Conservation (phyloP, 2,329 filamentous ascomycete species). For the Fusarium paranaense region DNA sequence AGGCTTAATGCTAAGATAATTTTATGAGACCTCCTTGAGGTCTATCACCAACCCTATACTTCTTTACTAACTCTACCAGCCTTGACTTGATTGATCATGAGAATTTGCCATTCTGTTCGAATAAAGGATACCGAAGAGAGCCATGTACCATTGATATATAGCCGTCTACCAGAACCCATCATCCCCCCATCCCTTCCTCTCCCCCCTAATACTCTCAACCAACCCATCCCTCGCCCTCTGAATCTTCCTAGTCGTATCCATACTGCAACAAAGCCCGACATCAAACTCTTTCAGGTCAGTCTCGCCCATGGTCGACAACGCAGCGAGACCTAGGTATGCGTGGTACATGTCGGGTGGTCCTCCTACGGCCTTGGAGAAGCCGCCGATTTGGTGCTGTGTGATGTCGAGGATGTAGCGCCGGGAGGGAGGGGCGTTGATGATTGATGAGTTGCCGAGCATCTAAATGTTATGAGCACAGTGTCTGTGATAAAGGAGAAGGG, state of each 20-base stretch:
- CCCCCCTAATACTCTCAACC: constrained; percentile 31
- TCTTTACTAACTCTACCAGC: neutral
- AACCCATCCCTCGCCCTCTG: constrained; percentile 58
- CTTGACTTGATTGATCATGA: neutral
- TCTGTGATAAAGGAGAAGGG: neutral
- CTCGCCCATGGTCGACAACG: constrained; percentile 80
- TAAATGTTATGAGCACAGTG: constrained; percentile 45
- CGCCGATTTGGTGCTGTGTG: constrained; percentile 87
- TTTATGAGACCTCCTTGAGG: neutral
- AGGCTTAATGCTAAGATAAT: neutral
- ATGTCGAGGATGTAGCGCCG: constrained; percentile 85
- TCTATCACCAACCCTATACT: neutral
- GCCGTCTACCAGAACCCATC: constrained; percentile 39
- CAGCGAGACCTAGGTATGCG: constrained; percentile 86
- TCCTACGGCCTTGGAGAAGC: constrained; percentile 80
- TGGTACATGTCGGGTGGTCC: constrained; percentile 85
- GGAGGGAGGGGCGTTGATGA: constrained; percentile 71
- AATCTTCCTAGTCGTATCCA: constrained; percentile 65
- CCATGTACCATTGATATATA: neutral
- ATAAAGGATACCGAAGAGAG: neutral
- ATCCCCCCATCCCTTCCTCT: constrained; percentile 26
- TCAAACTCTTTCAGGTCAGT: constrained; percentile 77
- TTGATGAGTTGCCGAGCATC: constrained; percentile 67
- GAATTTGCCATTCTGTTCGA: neutral
- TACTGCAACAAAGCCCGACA: constrained; percentile 79